A percentile compares a stretch with the other conserved stretches of the same genome.
Evolutionary conservation across 805 yeast genomes (phyloP).

Genomic region (Candida germanica): DNA sequence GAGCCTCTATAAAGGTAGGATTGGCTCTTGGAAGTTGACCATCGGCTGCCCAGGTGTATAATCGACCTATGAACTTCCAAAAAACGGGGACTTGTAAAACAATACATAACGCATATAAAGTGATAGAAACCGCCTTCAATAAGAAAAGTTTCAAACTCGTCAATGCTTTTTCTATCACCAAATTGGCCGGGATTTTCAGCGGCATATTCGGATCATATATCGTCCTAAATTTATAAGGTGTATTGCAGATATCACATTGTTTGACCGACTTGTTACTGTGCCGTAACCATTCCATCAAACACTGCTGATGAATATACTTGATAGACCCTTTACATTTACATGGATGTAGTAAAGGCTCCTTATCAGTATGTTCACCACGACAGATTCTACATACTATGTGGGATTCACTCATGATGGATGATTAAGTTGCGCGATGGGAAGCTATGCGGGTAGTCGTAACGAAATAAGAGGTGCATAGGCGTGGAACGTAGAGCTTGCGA

Average conservation of each 20-base stretch:
- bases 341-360: conserved; percentile 83
- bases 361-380: conserved; percentile 79
- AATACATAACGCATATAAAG: conserved; percentile 41
- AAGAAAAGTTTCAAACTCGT: conserved; percentile 13
- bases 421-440: not conserved
- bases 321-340: conserved; percentile 94
- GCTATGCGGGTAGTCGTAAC: too few species aligned
- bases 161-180: conserved; percentile 43
- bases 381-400: conserved; percentile 79
- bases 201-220: conserved; percentile 68
- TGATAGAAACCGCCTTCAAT: conserved; percentile 19
- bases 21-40: conserved; percentile 42
- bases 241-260: conserved; percentile 85
- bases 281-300: conserved; percentile 82
- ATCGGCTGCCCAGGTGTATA: conserved; percentile 56
- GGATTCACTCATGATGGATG: conserved; percentile 3
- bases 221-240: conserved; percentile 65
- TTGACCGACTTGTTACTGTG: conserved; percentile 57
- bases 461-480: too few species aligned
- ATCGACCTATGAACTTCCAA: conserved; percentile 53
- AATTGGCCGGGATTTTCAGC: conserved; percentile 49
- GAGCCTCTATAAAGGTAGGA: conserved; percentile 25
- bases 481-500: too few species aligned
- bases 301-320: conserved; percentile 88
- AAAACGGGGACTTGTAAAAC: conserved; percentile 55